A percentile compares a stretch with the other conserved stretches of the same genome.
phyloP scores from a whole-genome alignment of 371 early-diverging fungal species.

The Rhizopus arrhizus region DNA sequence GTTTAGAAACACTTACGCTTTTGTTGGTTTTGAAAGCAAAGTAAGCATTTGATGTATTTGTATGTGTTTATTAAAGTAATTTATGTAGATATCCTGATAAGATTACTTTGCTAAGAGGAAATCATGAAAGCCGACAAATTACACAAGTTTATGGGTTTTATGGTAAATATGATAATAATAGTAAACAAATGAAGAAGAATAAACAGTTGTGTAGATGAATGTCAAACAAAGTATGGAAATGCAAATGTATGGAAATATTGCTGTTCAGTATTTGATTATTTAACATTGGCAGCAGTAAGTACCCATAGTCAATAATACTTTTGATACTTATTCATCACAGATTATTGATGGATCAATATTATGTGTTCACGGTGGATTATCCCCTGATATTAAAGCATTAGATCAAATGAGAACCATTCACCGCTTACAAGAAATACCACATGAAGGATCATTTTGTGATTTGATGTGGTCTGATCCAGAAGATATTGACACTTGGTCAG shows the following conservation, averaged over 20 bases:
- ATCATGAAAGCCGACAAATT: conserved; percentile 99
- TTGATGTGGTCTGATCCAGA: conserved; percentile 95
- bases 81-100: conserved; percentile 74
- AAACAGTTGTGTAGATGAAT: conserved; percentile 89
- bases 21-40: conserved; percentile 79
- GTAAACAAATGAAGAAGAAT: conserved; percentile 58
- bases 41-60: conserved; percentile 37
- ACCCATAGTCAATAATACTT: no score
- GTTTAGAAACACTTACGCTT: conserved; percentile 97
- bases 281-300: conserved; percentile 95
- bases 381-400: conserved; percentile 91
- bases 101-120: conserved; percentile 98
- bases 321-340: conserved; percentile 11
- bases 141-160: conserved; percentile 99
- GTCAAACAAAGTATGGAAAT: conserved; percentile 97
- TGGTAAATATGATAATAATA: conserved; percentile 29
- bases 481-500: conserved; percentile 97
- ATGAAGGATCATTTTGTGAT: conserved; percentile 98
- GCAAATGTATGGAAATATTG: conserved; percentile 99
- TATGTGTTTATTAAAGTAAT: not conserved
- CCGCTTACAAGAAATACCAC: conserved; percentile 98
- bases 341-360: conserved; percentile 74
- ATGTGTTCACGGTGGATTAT: conserved; percentile 99
- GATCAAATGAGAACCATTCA: conserved; percentile 97
- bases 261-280: conserved; percentile 98